These are phyloP conservation scores for Naganishia randhawae DNA, from an alignment of 768 basidiomycete species.

Conservation along the genomic window DNA sequence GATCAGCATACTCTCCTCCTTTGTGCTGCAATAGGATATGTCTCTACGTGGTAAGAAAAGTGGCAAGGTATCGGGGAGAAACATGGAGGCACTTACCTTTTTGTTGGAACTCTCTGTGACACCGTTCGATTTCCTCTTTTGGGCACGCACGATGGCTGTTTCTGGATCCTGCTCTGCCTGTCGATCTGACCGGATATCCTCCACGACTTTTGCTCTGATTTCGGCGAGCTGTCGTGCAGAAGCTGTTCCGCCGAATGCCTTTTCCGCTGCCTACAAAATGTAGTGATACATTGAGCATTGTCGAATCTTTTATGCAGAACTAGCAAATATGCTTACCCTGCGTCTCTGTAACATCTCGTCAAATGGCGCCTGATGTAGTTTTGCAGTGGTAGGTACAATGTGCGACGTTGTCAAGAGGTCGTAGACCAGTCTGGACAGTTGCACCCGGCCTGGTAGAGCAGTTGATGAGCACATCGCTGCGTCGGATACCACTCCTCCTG, in stretches of 20 bases:
- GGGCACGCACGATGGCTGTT: constrained; percentile 2
- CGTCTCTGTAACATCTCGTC: constrained; percentile 29
- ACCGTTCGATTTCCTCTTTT: constrained; percentile 19
- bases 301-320: background rate
- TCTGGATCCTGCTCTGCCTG: constrained; percentile 13
- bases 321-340: constrained; percentile 6
- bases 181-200: background rate
- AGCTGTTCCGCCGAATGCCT: background rate
- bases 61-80: background rate
- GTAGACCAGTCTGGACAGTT: constrained; percentile 20
- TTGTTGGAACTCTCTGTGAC: constrained; percentile 13
- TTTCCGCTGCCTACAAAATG: background rate
- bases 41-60: too few species aligned
- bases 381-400: constrained; percentile 25
- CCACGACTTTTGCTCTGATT: background rate
- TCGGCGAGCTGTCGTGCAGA: background rate
- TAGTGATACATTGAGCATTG: background rate
- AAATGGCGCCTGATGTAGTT: constrained; percentile 27
- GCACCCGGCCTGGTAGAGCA: constrained; percentile 5
- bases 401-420: constrained; percentile 23
- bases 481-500: too few species aligned
- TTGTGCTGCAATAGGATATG: background rate
- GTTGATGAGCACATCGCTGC: too few species aligned
- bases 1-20: constrained; percentile 13
- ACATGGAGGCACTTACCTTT: background rate